A percentile compares a stretch with the other conserved stretches of the same genome.
Evolutionary conservation across 108 stramenopile genomes (phyloP).

Genomic region (Phaeodactylum tricornutum): DNA sequence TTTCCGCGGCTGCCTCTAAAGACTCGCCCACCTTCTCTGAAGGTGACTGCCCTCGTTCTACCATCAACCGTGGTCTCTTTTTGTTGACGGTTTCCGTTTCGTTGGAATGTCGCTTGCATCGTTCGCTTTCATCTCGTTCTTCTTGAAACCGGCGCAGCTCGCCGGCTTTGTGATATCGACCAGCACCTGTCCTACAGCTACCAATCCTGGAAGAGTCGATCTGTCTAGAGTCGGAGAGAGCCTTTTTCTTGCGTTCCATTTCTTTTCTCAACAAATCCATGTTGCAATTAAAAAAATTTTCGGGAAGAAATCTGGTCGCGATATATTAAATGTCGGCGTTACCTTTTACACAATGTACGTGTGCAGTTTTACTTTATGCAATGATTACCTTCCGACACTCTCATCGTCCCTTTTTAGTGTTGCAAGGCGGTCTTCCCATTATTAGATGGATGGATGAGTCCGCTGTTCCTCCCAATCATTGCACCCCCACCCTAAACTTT

Average conservation of each 20-base stretch:
- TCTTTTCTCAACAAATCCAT: slow-evolving; percentile 56
- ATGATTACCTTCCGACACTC: too few relatives aligned
- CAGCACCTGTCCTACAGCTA: slow-evolving; percentile 13
- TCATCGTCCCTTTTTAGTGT: too few relatives aligned
- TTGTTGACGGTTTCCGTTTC: neutral
- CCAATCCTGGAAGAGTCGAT: neutral
- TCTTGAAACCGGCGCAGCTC: slow-evolving; percentile 49
- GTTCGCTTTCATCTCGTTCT: slow-evolving; percentile 33
- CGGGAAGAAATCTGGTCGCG: too few relatives aligned
- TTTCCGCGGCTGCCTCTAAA: neutral
- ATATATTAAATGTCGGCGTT: too few relatives aligned
- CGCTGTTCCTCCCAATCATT: too few relatives aligned
- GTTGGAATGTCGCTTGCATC: slow-evolving; percentile 6
- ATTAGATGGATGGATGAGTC: too few relatives aligned
- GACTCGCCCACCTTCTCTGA: neutral
- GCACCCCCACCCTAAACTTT: too few relatives aligned
- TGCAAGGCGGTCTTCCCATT: too few relatives aligned
- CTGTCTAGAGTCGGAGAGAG: slow-evolving; percentile 23
- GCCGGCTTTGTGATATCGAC: slow-evolving; percentile 31
- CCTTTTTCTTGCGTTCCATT: slow-evolving; percentile 46
- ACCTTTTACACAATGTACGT: too few relatives aligned
- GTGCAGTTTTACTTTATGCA: too few relatives aligned
- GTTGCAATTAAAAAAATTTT: too few relatives aligned
- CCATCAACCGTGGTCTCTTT: neutral
- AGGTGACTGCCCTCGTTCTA: neutral